phyloP scores from a whole-genome alignment of 1,139 yeast species.

The Candida sanyaensis region DNA sequence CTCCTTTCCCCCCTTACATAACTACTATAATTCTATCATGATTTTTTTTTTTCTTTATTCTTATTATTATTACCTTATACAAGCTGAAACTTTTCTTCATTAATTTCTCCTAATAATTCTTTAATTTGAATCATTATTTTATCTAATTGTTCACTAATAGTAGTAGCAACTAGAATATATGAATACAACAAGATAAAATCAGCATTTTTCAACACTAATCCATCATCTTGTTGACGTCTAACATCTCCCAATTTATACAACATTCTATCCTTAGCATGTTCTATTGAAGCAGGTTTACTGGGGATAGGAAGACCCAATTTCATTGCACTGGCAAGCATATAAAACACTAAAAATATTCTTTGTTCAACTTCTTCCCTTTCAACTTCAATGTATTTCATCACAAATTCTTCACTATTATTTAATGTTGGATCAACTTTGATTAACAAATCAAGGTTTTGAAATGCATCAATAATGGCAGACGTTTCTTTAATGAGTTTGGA shows the following conservation, averaged over 20 bases:
- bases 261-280: conserved; percentile 72
- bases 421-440: conserved; percentile 62
- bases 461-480: conserved; percentile 69
- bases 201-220: conserved; percentile 46
- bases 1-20: neutral
- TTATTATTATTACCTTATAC: conserved; percentile 22
- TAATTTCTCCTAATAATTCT: conserved; percentile 62
- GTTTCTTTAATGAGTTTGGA: conserved; percentile 54
- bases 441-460: conserved; percentile 69
- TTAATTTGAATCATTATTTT: conserved; percentile 55
- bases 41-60: neutral
- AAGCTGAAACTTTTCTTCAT: conserved; percentile 52
- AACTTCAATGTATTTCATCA: conserved; percentile 52
- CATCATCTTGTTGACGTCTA: conserved; percentile 28
- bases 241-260: conserved; percentile 61
- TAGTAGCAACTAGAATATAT: conserved; percentile 69
- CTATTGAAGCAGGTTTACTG: conserved; percentile 74
- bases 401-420: conserved; percentile 54
- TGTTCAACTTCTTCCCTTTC: conserved; percentile 74
- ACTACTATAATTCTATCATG: neutral
- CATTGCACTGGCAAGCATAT: conserved; percentile 78
- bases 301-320: conserved; percentile 78
- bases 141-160: conserved; percentile 66
- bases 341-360: conserved; percentile 70
- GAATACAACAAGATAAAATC: conserved; percentile 78